Evolutionary conservation across 2,329 filamentous ascomycete genomes (phyloP).

Genomic region (Boeremia exigua): DNA sequence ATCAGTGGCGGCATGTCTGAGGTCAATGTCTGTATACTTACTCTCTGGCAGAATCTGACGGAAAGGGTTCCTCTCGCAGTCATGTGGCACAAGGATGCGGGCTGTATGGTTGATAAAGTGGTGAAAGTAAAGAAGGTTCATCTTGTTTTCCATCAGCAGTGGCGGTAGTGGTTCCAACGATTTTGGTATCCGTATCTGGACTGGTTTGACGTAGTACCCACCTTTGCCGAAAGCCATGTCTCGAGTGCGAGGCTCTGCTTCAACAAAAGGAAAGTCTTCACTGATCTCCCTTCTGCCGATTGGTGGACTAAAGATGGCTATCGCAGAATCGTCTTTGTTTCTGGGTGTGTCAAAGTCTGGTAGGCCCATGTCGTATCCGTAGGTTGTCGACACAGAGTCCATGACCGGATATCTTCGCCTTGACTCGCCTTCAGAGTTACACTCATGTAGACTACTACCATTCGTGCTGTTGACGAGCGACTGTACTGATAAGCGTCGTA

Average conservation of each 20-base stretch:
- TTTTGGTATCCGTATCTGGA: constrained; percentile 68
- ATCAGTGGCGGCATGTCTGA: constrained; percentile 18
- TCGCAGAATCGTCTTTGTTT: constrained; percentile 74
- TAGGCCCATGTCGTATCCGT: constrained; percentile 74
- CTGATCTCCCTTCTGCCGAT: constrained; percentile 37
- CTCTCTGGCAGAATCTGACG: constrained; percentile 67
- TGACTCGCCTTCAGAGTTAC: constrained; percentile 52
- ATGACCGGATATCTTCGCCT: constrained; percentile 39
- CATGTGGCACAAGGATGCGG: constrained; percentile 67
- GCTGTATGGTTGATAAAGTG: constrained; percentile 83
- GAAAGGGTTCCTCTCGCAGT: constrained; percentile 67
- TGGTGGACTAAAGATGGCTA: constrained; percentile 53
- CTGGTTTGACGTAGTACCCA: constrained; percentile 73
- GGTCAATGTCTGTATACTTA: constrained; percentile 46
- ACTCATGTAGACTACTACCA: constrained; percentile 19
- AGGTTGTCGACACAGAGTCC: constrained; percentile 55
- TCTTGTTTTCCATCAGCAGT: constrained; percentile 71
- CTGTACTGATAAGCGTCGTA: constrained; percentile 66
- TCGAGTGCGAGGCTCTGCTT: constrained; percentile 48
- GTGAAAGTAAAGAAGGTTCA: constrained; percentile 79
- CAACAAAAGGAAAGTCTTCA: constrained; percentile 46
- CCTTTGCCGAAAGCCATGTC: constrained; percentile 63
- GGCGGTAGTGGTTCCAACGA: constrained; percentile 63
- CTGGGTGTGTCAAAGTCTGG: constrained; percentile 72
- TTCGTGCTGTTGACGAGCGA: constrained; percentile 59